Evolutionary conservation across 2,329 filamentous ascomycete species (phyloP).

Genomic region (Dothideomycetes sp.): DNA sequence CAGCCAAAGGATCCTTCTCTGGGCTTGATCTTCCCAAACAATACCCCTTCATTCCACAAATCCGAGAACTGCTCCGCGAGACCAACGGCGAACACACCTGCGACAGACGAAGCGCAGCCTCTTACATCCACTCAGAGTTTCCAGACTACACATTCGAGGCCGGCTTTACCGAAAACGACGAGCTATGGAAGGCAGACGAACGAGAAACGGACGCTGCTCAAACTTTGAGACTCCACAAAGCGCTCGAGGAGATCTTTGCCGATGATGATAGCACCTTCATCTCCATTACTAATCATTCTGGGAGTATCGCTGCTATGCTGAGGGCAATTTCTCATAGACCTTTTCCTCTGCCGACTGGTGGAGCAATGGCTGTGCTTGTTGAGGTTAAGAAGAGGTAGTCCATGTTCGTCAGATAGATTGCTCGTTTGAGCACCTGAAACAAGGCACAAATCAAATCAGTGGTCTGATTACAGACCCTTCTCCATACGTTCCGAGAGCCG

Average conservation of each 20-base stretch:
- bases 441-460: no score
- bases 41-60: neutral
- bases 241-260: conserved; percentile 44
- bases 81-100: conserved; percentile 59
- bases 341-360: conserved; percentile 39
- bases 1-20: conserved; percentile 49
- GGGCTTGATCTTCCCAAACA: conserved; percentile 39
- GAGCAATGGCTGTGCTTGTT: conserved; percentile 40
- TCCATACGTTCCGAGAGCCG: no score
- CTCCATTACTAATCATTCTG: conserved; percentile 48
- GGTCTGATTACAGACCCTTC: no score
- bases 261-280: conserved; percentile 37
- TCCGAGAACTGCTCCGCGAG: conserved; percentile 44
- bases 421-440: neutral
- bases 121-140: conserved; percentile 41
- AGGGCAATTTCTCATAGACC: conserved; percentile 31
- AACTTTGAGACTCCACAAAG: conserved; percentile 13
- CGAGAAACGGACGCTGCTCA: conserved; percentile 42
- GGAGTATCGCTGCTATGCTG: conserved; percentile 45
- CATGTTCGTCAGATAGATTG: neutral
- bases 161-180: conserved; percentile 50
- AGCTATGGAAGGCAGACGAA: conserved; percentile 31
- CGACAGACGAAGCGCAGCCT: conserved; percentile 47
- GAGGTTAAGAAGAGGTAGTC: conserved; percentile 21
- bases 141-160: conserved; percentile 47